Evolutionary conservation across 2,329 filamentous ascomycete genomes (phyloP).

Genomic region (Pseudocercospora fijiensis): DNA sequence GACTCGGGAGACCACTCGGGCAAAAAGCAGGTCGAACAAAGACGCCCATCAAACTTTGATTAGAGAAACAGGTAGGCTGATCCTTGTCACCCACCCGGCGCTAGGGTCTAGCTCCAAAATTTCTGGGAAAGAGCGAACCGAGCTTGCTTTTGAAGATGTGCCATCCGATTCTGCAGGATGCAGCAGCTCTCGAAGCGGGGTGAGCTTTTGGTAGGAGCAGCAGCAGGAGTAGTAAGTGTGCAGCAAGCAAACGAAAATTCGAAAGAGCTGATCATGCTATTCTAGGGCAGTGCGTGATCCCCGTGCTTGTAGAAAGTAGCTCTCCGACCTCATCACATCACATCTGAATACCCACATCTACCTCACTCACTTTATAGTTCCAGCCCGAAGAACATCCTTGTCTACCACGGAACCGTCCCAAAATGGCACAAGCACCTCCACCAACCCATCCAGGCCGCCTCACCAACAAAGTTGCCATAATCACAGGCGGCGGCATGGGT

Average conservation of each 20-base stretch:
- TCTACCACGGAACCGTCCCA: background rate
- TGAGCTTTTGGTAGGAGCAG: background rate
- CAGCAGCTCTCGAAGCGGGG: background rate
- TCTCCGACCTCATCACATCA: background rate
- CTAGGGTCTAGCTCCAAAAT: background rate
- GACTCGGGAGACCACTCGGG: no score
- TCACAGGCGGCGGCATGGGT: constrained; percentile 35
- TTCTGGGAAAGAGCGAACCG: constrained; percentile 4
- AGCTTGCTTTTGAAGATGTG: background rate
- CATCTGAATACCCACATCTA: background rate
- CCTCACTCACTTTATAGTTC: background rate
- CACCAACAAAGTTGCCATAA: constrained; percentile 26
- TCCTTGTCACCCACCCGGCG: background rate
- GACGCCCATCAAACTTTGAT: constrained; percentile 4
- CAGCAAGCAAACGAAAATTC: background rate
- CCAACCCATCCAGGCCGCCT: constrained; percentile 17
- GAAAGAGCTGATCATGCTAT: background rate
- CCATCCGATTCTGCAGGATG: background rate
- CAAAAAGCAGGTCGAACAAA: background rate
- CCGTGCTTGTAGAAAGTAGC: background rate
- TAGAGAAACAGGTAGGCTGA: background rate
- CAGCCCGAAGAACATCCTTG: no score
- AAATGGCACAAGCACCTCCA: background rate
- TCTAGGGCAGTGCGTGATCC: background rate
- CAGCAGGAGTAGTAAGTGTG: background rate